Percentiles rank a stretch among this genome's conserved stretches.
Evolutionary conservation across 2,329 filamentous ascomycete species (phyloP).

Genomic region (Colletotrichum neosansevieriae): DNA sequence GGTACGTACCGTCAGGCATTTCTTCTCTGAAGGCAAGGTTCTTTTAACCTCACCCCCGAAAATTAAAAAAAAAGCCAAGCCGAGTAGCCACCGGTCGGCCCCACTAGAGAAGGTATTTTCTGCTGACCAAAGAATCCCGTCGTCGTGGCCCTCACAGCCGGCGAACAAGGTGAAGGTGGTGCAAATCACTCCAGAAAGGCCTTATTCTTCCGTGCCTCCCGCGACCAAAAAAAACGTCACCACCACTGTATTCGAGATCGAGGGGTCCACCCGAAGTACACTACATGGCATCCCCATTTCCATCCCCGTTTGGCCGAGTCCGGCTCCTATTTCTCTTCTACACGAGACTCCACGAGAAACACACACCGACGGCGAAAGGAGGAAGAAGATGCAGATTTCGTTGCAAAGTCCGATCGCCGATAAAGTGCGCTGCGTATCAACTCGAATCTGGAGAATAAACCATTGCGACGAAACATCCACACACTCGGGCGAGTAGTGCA

Average conservation of each 20-base stretch:
- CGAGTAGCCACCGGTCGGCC: conserved; percentile 20
- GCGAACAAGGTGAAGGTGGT: conserved; percentile 4
- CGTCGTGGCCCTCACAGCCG: neutral
- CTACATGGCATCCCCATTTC: too few species aligned
- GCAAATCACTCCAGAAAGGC: neutral
- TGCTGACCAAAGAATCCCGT: conserved; percentile 1
- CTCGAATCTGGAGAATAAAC: neutral
- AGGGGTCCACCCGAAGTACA: neutral
- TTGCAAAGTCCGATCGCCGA: conserved; percentile 22
- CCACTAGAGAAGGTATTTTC: conserved; percentile 31
- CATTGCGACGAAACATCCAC: neutral
- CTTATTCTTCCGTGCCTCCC: conserved; percentile 29
- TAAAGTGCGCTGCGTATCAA: conserved; percentile 11
- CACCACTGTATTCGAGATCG: conserved; percentile 37
- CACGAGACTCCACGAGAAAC: too few species aligned
- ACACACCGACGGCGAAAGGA: neutral
- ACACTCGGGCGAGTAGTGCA: conserved; percentile 3
- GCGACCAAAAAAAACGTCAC: conserved; percentile 30
- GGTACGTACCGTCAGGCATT: too few species aligned
- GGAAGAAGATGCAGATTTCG: neutral
- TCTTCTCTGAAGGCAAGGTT: neutral
- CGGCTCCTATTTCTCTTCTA: too few species aligned
- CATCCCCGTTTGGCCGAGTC: too few species aligned
- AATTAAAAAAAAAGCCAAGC: neutral
- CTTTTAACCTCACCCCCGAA: neutral